These are phyloP conservation scores for Plasmodium vinckei DNA, from an alignment of 169 alveolate species.

Conservation along the genomic window DNA sequence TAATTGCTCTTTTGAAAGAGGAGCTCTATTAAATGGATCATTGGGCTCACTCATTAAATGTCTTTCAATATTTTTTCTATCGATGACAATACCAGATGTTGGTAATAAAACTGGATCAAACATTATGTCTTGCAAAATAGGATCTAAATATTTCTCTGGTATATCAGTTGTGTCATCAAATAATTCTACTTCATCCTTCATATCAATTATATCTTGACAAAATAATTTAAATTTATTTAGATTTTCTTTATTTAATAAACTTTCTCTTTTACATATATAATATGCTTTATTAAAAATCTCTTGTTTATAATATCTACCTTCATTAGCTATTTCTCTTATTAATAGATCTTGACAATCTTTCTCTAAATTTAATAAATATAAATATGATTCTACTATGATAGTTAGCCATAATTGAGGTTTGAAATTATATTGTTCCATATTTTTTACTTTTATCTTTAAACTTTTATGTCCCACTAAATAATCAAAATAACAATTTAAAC, in stretches of 20 bases:
- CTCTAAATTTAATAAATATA: slow-evolving; percentile 77
- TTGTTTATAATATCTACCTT: slow-evolving; percentile 87
- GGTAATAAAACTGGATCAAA: slow-evolving; percentile 94
- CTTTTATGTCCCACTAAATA: slow-evolving; percentile 91
- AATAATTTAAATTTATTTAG: slow-evolving; percentile 77
- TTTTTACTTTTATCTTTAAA: slow-evolving; percentile 89
- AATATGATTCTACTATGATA: slow-evolving; percentile 82
- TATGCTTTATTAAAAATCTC: slow-evolving; percentile 83
- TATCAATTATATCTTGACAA: slow-evolving; percentile 68
- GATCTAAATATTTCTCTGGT: slow-evolving; percentile 94
- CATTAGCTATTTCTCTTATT: slow-evolving; percentile 78
- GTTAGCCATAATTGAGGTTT: slow-evolving; percentile 88
- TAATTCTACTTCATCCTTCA: slow-evolving; percentile 75
- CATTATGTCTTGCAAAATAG: slow-evolving; percentile 93
- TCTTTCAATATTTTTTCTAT: slow-evolving; percentile 92
- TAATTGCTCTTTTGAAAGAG: slow-evolving; percentile 90
- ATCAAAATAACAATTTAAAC: slow-evolving; percentile 91
- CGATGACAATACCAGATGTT: slow-evolving; percentile 90
- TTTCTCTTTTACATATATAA: slow-evolving; percentile 86
- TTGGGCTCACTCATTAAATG: slow-evolving; percentile 93
- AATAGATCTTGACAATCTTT: slow-evolving; percentile 40
- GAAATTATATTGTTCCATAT: slow-evolving; percentile 89
- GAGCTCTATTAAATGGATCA: slow-evolving; percentile 94
- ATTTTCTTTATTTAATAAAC: slow-evolving; percentile 77
- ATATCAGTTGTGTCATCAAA: slow-evolving; percentile 82